Percentiles rank a stretch among this genome's conserved stretches.
phyloP scores from a whole-genome alignment of 345 rosid species.

The Cardamine occulta region DNA sequence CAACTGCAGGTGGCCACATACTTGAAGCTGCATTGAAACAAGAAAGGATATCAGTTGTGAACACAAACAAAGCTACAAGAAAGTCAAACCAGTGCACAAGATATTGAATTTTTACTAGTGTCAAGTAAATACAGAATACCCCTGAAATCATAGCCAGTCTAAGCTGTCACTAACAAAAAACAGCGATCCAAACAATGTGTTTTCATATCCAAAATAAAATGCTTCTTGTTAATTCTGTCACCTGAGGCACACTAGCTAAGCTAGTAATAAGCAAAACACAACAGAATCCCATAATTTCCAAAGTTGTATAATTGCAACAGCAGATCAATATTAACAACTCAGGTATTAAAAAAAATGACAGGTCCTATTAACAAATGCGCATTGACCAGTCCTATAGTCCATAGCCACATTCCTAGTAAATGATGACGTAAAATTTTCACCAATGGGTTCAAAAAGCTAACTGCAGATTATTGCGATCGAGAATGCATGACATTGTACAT shows the following conservation, averaged over 20 bases:
- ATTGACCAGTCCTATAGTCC: not conserved
- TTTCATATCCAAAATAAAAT: conserved; percentile 5
- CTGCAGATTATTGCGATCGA: not conserved
- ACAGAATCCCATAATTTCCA: conserved; percentile 7
- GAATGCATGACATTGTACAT: not conserved
- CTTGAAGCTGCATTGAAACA: conserved; percentile 53
- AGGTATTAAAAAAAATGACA: not conserved
- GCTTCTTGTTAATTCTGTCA: not conserved
- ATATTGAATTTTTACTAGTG: not conserved
- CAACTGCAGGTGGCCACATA: conserved; percentile 64
- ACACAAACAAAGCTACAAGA: conserved; percentile 16
- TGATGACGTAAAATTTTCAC: not conserved
- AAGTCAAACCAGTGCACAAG: not conserved
- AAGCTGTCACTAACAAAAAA: conserved; percentile 10
- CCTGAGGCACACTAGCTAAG: conserved; percentile 21
- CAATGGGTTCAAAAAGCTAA: not conserved
- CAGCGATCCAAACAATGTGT: not conserved
- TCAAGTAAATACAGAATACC: not conserved
- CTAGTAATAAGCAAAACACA: not conserved
- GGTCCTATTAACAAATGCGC: not conserved
- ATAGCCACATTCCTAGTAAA: conserved; percentile 2
- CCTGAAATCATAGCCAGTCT: conserved; percentile 9
- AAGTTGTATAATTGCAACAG: conserved; percentile 22
- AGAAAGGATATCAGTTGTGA: not conserved
- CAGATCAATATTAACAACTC: conserved; percentile 5